Evolutionary conservation across 495 filamentous ascomycete species (phyloP).

Genomic region (Corynascus novoguineensis): DNA sequence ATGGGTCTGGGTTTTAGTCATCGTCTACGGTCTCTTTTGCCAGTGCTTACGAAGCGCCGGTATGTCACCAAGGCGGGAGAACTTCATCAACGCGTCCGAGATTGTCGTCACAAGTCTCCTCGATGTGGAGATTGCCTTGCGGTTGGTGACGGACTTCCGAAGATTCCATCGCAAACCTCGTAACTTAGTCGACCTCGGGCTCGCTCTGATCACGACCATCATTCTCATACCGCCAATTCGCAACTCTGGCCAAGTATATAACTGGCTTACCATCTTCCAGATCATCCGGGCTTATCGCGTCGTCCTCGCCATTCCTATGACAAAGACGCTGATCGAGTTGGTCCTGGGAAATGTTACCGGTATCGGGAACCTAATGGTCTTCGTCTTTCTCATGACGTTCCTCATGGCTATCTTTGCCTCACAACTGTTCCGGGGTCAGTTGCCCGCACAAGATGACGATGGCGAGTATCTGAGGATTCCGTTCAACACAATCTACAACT

Average conservation of each 20-base stretch:
- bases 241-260: constrained; percentile 69
- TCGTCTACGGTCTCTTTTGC: constrained; percentile 67
- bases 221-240: constrained; percentile 83
- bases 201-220: constrained; percentile 74
- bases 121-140: constrained; percentile 72
- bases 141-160: constrained; percentile 73
- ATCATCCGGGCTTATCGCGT: constrained; percentile 89
- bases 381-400: constrained; percentile 93
- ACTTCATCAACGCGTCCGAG: constrained; percentile 59
- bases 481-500: constrained; percentile 88
- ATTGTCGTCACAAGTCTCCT: constrained; percentile 73
- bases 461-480: constrained; percentile 59
- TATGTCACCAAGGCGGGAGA: constrained; percentile 55
- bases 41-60: constrained; percentile 69
- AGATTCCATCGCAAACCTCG: constrained; percentile 63
- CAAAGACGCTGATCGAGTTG: constrained; percentile 73
- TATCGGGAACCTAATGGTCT: constrained; percentile 89
- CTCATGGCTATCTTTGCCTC: constrained; percentile 88
- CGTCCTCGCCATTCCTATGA: constrained; percentile 82
- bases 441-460: constrained; percentile 54
- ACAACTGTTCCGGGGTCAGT: constrained; percentile 85
- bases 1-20: constrained; percentile 76
- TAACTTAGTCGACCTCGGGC: constrained; percentile 73
- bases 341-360: constrained; percentile 90
- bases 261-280: constrained; percentile 90